Conservation (phyloP, 1,284 basidiomycete species). For the Rhodotorula sp. region DNA sequence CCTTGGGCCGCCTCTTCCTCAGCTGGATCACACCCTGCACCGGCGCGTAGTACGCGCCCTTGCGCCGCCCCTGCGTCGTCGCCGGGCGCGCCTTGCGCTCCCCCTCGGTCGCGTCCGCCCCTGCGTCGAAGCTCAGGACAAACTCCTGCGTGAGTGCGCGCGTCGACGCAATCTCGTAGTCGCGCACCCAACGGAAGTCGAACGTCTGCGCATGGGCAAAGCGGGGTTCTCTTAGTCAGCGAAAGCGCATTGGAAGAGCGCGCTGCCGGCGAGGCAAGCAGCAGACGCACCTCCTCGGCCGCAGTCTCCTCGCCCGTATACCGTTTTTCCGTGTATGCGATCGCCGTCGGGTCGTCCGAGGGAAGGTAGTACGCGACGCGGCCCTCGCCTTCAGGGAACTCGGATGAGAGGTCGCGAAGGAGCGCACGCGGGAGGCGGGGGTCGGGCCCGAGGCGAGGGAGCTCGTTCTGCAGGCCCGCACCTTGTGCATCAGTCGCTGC, state of each 20-base stretch:
- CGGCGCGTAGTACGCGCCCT: slow-evolving; percentile 40
- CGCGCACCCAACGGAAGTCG: slow-evolving; percentile 38
- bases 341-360: slow-evolving; percentile 69
- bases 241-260: too few relatives aligned
- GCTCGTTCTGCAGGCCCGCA: slow-evolving; percentile 11
- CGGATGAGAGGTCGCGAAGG: slow-evolving; percentile 69
- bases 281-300: slow-evolving; percentile 23
- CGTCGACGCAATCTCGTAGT: slow-evolving; percentile 33
- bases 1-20: slow-evolving; percentile 36
- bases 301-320: slow-evolving; percentile 12
- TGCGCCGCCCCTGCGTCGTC: slow-evolving; percentile 16
- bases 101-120: slow-evolving; percentile 19
- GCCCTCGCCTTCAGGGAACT: slow-evolving; percentile 72
- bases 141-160: slow-evolving; percentile 32
- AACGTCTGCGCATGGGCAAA: slow-evolving; percentile 9
- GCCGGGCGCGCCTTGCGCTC: slow-evolving; percentile 16
- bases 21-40: slow-evolving; percentile 19
- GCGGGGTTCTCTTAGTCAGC: neutral
- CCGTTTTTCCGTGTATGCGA: slow-evolving; percentile 50
- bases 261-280: neutral
- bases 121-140: slow-evolving; percentile 32
- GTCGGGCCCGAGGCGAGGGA: slow-evolving; percentile 62
- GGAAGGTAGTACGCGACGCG: slow-evolving; percentile 88
- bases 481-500: neutral
- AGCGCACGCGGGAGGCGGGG: slow-evolving; percentile 79